A percentile compares a stretch with the other conserved stretches of the same genome.
phyloP scores from a whole-genome alignment of 2,329 filamentous ascomycete species.

The Didymella pomorum region DNA sequence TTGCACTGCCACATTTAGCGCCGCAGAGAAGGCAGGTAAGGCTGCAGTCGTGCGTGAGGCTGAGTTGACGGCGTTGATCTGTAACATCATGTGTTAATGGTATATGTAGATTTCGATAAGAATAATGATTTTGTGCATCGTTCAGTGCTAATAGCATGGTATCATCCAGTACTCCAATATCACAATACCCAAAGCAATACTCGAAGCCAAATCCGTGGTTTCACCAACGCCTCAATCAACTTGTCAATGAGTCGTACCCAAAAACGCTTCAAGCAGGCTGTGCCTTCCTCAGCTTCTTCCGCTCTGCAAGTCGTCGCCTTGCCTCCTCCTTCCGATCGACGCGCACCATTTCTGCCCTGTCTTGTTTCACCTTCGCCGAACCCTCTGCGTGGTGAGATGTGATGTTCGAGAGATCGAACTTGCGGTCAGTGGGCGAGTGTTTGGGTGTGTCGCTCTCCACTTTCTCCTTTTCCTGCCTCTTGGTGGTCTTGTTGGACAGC shows the following conservation, averaged over 20 bases:
- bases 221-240: not conserved
- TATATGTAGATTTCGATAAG: too few species aligned
- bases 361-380: conserved; percentile 30
- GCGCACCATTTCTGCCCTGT: conserved; percentile 28
- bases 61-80: too few species aligned
- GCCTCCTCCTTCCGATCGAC: conserved; percentile 41
- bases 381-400: conserved; percentile 37
- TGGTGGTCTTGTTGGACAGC: conserved; percentile 1
- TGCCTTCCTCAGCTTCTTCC: conserved; percentile 39
- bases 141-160: conserved; percentile 22
- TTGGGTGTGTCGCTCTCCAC: conserved; percentile 1
- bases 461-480: not conserved
- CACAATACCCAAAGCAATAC: not conserved
- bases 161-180: conserved; percentile 33
- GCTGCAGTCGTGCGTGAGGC: too few species aligned
- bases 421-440: conserved; percentile 24
- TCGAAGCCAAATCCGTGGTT: not conserved
- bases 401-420: conserved; percentile 34
- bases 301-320: conserved; percentile 35
- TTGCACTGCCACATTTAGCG: too few species aligned
- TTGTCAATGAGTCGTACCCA: not conserved
- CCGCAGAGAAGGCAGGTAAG: too few species aligned
- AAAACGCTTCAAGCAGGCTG: conserved; percentile 9
- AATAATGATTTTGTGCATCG: not conserved
- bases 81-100: too few species aligned